phyloP scores from a whole-genome alignment of 768 basidiomycete species.

The Tricholoma flavovirens region DNA sequence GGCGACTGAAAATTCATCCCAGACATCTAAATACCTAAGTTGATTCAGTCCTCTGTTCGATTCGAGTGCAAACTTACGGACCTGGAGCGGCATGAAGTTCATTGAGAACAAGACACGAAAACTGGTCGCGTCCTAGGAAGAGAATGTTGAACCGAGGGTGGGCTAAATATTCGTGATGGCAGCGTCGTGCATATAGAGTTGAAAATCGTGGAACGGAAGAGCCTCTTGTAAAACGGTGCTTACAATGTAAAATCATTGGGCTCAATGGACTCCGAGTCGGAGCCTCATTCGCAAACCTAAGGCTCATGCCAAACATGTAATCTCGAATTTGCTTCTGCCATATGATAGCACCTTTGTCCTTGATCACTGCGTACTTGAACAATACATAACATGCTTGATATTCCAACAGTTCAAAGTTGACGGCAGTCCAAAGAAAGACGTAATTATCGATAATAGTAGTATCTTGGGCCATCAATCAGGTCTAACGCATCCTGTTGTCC shows the following conservation, averaged over 20 bases:
- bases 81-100: conserved; percentile 61
- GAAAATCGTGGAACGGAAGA: background rate
- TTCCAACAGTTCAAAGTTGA: background rate
- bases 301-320: background rate
- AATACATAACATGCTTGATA: no score
- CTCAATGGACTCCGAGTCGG: no score
- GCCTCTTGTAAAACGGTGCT: background rate
- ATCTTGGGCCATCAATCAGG: conserved; percentile 1
- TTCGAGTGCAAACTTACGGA: conserved; percentile 18
- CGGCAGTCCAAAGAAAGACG: background rate
- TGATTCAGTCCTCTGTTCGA: background rate
- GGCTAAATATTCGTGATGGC: background rate
- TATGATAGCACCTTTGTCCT: background rate
- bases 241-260: background rate
- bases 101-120: conserved; percentile 71
- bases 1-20: conserved; percentile 60
- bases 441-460: conserved; percentile 1
- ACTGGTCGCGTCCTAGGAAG: conserved; percentile 85
- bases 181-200: background rate
- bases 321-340: background rate
- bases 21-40: conserved; percentile 55
- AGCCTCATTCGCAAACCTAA: background rate
- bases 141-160: conserved; percentile 58
- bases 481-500: conserved; percentile 3
- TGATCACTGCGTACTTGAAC: no score